Evolutionary conservation across 2,329 filamentous ascomycete genomes (phyloP), one percentile per base, ranked within the genome.

Genomic region (Fusarium sp.): DNA sequence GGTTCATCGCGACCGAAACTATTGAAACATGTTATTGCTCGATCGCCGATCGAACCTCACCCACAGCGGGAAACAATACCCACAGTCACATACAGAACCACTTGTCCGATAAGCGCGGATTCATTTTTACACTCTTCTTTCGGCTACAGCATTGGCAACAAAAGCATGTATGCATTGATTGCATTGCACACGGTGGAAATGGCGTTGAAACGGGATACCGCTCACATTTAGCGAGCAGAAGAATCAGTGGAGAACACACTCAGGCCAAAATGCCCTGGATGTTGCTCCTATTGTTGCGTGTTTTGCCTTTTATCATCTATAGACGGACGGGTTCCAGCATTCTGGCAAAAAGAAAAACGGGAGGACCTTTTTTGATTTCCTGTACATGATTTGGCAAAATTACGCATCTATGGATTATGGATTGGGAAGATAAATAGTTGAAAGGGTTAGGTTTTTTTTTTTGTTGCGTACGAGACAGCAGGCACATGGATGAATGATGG

Each of bases 101-200:
- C 50, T 54, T 57, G 45, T 66, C 54, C 42, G 57, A 45, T 44
- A 56, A 41, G 35, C 39, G 32, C 54, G 44, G 55, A 63, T 50
- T 63, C 28, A 55, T 58, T 39, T 68, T 65, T 39, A 63, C 36
- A 47, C 45, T 36, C 44, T 58, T 55, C 57, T 55, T 58, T 61
- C 45, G 32, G 44, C 53, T 63, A 54, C 48, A 58, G 57, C 67
- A 69, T 69, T 70, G 48, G 48, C 60, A 51, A 69, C 41, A 73
- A 77, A 69, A 66, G 63, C 61, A 63, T 65, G 51, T 65, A 70
- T 63, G 59, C 66, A 73, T 76, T 64, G 44, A 71, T 77, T 64
- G 36, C 57, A 69, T 64, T 57, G 66, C 47, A 70, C 30, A 66
- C 42, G 45, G 69, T 58, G 66, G 64, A 32, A 41, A 51, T 54